Conservation (phyloP, 108 stramenopile species). For the Thalassiosira profunda region DNA sequence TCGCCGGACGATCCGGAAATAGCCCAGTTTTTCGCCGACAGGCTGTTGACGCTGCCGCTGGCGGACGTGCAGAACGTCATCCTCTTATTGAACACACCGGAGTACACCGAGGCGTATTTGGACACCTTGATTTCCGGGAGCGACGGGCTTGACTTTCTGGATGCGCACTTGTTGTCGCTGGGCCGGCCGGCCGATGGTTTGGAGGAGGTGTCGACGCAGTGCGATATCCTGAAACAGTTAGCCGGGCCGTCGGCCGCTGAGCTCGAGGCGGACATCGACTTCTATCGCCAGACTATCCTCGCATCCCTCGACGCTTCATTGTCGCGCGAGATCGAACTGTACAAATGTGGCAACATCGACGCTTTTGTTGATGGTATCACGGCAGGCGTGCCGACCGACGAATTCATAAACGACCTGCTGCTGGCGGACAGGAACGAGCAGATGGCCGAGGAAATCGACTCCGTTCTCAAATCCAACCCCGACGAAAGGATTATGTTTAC, state of each 20-base stretch:
- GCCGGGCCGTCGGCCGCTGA: neutral
- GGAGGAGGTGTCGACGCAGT: constrained; percentile 21
- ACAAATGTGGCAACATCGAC: neutral
- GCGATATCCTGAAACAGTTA: constrained; percentile 2
- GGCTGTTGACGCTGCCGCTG: no score
- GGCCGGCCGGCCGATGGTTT: constrained; percentile 8
- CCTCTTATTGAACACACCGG: neutral
- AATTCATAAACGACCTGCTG: neutral
- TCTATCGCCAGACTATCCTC: no score
- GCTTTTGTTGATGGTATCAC: no score
- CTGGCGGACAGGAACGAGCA: constrained; percentile 12
- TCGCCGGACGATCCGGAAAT: no score
- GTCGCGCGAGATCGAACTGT: neutral
- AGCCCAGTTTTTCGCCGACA: no score
- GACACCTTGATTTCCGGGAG: no score
- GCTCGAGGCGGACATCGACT: neutral
- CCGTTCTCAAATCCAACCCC: constrained; percentile 11
- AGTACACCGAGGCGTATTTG: constrained; percentile 5
- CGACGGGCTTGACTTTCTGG: no score
- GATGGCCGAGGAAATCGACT: constrained; percentile 20
- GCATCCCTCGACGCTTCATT: neutral
- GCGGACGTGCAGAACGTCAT: neutral
- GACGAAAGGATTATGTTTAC: constrained; percentile 21
- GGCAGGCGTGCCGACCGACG: neutral
- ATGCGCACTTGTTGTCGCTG: neutral